phyloP scores from a whole-genome alignment of 495 filamentous ascomycete species.

The Penicillium salamii region DNA sequence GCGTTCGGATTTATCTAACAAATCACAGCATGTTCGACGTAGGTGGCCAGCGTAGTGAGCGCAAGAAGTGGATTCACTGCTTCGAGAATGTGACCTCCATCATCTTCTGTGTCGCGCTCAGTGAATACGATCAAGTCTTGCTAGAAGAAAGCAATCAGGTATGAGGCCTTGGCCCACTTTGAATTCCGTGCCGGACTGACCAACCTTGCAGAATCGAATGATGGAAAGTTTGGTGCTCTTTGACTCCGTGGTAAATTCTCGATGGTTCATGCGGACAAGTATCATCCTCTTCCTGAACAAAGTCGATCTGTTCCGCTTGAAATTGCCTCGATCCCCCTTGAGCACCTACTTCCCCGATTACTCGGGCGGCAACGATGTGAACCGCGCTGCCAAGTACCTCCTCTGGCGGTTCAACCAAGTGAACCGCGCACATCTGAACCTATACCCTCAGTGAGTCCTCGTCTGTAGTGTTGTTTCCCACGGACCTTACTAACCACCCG shows the following conservation, averaged over 20 bases:
- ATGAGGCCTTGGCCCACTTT: conserved; percentile 19
- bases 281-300: conserved; percentile 99
- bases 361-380: conserved; percentile 94
- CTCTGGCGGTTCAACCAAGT: conserved; percentile 99
- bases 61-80: conserved; percentile 99
- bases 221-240: conserved; percentile 98
- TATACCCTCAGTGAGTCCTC: conserved; percentile 89
- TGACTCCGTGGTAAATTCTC: conserved; percentile 96
- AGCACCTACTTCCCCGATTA: conserved; percentile 97
- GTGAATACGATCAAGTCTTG: conserved; percentile 97
- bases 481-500: conserved; percentile 29
- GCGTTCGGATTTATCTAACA: conserved; percentile 11
- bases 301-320: conserved; percentile 95
- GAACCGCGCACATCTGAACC: conserved; percentile 90
- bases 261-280: conserved; percentile 98
- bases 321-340: conserved; percentile 83
- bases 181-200: conserved; percentile 1
- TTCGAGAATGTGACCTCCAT: conserved; percentile 99
- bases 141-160: conserved; percentile 97
- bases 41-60: conserved; percentile 91
- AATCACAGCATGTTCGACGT: conserved; percentile 92
- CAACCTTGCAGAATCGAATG: conserved; percentile 78
- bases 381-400: conserved; percentile 95
- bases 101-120: conserved; percentile 97
- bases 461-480: background rate